Percentiles rank a stretch among this genome's conserved stretches.
Conservation (phyloP, 2,329 filamentous ascomycete species). For the Coniella lustricola region DNA sequence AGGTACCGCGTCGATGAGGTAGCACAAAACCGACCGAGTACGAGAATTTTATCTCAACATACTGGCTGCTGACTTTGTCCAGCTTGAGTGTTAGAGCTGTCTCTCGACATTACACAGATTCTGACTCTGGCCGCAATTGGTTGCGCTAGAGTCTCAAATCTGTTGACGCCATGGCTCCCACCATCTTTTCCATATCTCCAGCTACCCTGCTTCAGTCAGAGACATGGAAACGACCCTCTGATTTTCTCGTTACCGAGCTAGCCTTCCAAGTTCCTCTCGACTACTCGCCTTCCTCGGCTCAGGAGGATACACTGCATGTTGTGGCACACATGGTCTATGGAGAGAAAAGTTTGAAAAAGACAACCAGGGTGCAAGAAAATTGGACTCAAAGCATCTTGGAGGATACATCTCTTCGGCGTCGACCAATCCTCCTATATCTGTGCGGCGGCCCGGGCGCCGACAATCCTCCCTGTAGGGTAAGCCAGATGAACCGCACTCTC, state of each 20-base stretch:
- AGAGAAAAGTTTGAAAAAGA: background rate
- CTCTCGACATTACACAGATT: too few relatives aligned
- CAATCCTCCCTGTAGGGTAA: constrained; percentile 19
- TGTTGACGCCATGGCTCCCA: background rate
- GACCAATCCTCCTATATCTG: constrained; percentile 43
- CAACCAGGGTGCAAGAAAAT: background rate
- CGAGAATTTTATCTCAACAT: too few relatives aligned
- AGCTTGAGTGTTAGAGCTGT: too few relatives aligned
- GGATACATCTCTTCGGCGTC: background rate
- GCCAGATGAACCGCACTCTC: constrained; percentile 46
- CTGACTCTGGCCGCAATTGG: background rate
- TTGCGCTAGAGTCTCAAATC: too few relatives aligned
- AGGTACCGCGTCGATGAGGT: too few relatives aligned
- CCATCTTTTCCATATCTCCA: background rate
- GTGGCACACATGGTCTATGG: constrained; percentile 4
- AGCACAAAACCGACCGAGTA: too few relatives aligned
- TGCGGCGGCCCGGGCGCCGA: constrained; percentile 64
- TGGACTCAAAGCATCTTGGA: background rate
- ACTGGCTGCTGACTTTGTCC: too few relatives aligned
- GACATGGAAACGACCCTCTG: background rate
- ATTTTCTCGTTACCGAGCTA: background rate
- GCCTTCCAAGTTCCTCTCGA: background rate
- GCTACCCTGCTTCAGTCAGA: background rate
- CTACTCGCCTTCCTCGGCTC: background rate
- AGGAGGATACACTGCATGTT: background rate